Base-by-base conservation (phyloP, 2,329 filamentous ascomycete species). In the Ceratocystis ficicola region DNA sequence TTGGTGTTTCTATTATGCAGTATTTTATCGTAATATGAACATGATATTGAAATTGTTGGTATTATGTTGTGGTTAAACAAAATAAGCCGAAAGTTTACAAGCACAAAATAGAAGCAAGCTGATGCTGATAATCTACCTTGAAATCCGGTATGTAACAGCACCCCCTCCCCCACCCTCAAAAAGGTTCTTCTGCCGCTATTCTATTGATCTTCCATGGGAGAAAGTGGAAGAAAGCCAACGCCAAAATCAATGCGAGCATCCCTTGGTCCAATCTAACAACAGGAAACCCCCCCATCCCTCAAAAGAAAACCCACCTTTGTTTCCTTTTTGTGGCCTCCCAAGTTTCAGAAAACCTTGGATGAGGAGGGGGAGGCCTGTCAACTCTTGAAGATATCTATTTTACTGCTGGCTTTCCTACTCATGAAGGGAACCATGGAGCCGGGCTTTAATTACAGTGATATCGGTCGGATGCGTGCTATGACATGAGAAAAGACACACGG, bases 121-220 rank as follows among this genome's bases (percentile, higher is more conserved):
- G 28, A 32, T 59, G 17, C 20, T 32, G 22, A 17, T 30, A 17
- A 15, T 22, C 46, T 22, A 50, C 46, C 17, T 50, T 12, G 17
- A 22, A n/a, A n/a, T n/a, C 8, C 8, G 46, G 28, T 17, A 32
- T 59, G 52, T 59, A 59, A 59, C 12, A 36, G 52, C 12, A 59
- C 52, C 12, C 48, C 46, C 10, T 6, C 48, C 25, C 48, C 46
- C 46, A 50, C 22, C 25, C 52, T 8, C 6, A 59, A 59, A 57
- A 59, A 59, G 52, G 25, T 59, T 59, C 52, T 59, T 59, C 52
- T 59, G 3, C 52, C 52, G 52, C 15, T 32, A 59, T 59, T 59
- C 52, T 7, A 59, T 32, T 28, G 32, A 12, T n/a, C 52, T 59
- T 59, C 52, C 22, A 32, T 59, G 52, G 10, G 22, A 57, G 10